A percentile compares a stretch with the other conserved stretches of the same genome.
phyloP scores from a whole-genome alignment of 2,329 filamentous ascomycete species.

The Botrytis elliptica region DNA sequence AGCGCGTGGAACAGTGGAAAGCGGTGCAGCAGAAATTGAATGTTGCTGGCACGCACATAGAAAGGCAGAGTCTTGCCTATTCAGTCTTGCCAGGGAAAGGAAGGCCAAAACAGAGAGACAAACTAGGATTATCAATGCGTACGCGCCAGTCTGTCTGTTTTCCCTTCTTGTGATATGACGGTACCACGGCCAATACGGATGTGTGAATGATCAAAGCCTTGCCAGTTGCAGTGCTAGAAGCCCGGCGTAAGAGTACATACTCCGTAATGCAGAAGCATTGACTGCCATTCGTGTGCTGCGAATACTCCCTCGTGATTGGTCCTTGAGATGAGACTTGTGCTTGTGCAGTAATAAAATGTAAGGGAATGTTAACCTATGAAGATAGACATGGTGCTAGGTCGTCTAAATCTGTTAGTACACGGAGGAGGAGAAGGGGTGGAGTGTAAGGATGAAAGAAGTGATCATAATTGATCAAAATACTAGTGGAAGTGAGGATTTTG shows the following conservation, averaged over 20 bases:
- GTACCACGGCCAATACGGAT: slow-evolving; percentile 8
- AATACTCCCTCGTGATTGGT: slow-evolving; percentile 12
- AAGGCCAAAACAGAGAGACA: not conserved
- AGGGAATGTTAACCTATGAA: slow-evolving; percentile 16
- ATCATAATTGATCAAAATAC: slow-evolving; percentile 5
- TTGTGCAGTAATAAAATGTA: not conserved
- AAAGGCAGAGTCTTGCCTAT: slow-evolving; percentile 1
- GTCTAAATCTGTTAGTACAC: slow-evolving; percentile 4
- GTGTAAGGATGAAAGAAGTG: not conserved
- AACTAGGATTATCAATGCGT: slow-evolving; percentile 16
- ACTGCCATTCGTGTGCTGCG: not conserved
- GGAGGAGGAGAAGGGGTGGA: not conserved
- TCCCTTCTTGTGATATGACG: slow-evolving; percentile 7
- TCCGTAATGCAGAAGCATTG: slow-evolving; percentile 17
- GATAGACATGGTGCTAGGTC: slow-evolving; percentile 11
- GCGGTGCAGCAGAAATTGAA: slow-evolving; percentile 15
- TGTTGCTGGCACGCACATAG: not conserved
- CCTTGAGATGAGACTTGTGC: slow-evolving; percentile 18
- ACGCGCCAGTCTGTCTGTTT: slow-evolving; percentile 15
- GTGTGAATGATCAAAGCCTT: slow-evolving; percentile 20
- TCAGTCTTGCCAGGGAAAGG: slow-evolving; percentile 5
- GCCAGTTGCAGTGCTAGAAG: slow-evolving; percentile 6
- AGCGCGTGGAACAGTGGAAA: slow-evolving; percentile 22
- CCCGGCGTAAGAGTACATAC: slow-evolving; percentile 12
- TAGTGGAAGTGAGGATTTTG: slow-evolving; percentile 2